Conservation (phyloP, 1,139 yeast genomes). For the Sugiyamaella grinbergsii region DNA sequence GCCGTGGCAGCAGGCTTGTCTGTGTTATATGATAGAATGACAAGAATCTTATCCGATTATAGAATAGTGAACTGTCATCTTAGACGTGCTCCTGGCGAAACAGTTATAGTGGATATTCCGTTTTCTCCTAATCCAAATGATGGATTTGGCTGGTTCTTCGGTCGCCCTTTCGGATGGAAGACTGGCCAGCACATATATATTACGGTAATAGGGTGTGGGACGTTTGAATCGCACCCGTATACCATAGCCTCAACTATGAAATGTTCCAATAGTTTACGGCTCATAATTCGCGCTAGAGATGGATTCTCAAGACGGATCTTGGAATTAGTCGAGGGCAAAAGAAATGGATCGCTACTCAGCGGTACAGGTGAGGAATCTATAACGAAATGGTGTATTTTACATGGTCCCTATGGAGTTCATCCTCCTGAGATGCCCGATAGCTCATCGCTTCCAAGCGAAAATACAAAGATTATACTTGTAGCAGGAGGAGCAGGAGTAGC, state of each 20-base stretch:
- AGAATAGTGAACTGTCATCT: constrained; percentile 30
- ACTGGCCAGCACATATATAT: constrained; percentile 37
- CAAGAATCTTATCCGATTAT: constrained; percentile 30
- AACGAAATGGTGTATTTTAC: constrained; percentile 32
- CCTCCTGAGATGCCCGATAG: constrained; percentile 24
- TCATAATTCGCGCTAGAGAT: constrained; percentile 35
- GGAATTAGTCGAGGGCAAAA: constrained; percentile 5
- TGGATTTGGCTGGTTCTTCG: constrained; percentile 1
- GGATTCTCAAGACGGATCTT: constrained; percentile 34
- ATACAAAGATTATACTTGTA: constrained; percentile 30
- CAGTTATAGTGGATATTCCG: constrained; percentile 33
- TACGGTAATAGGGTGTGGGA: constrained; percentile 32
- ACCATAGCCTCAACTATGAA: constrained; percentile 35
- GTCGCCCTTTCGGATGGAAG: constrained; percentile 31
- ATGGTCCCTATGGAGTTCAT: constrained; percentile 37
- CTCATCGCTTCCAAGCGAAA: background rate
- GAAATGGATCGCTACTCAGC: background rate
- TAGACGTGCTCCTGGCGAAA: constrained; percentile 32
- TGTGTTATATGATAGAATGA: constrained; percentile 33
- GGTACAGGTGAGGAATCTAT: background rate
- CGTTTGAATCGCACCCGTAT: constrained; percentile 34
- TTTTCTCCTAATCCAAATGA: constrained; percentile 27
- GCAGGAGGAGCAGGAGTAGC: constrained; percentile 41
- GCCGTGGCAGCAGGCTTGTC: constrained; percentile 31
- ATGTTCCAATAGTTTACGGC: constrained; percentile 28